A percentile compares a stretch with the other conserved stretches of the same genome.
These are phyloP conservation scores for Allantophomopsis cytisporea DNA, from an alignment of 2,329 filamentous ascomycete genomes.

Conservation along the genomic window DNA sequence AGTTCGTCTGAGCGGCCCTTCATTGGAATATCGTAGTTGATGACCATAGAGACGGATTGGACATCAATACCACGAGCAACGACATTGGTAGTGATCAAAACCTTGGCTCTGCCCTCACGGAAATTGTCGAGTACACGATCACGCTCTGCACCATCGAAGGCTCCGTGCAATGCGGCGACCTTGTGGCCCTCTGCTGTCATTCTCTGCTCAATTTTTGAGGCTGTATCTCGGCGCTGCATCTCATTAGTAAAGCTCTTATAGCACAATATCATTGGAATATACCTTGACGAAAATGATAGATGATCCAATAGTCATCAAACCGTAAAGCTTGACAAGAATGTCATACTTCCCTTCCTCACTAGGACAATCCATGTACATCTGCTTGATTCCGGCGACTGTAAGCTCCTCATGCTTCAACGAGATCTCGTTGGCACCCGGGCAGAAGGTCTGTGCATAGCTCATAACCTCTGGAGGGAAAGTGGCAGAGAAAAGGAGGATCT, in stretches of 20 bases:
- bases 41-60: conserved; percentile 87
- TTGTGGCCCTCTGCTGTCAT: conserved; percentile 87
- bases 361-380: conserved; percentile 92
- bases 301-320: conserved; percentile 88
- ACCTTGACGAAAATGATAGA: conserved; percentile 97
- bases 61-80: conserved; percentile 93
- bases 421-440: conserved; percentile 74
- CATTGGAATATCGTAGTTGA: conserved; percentile 87
- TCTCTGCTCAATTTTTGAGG: conserved; percentile 68
- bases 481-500: conserved; percentile 90
- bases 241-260: no score
- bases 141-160: conserved; percentile 70
- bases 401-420: conserved; percentile 82
- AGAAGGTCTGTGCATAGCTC: conserved; percentile 71
- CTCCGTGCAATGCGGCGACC: conserved; percentile 80
- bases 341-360: conserved; percentile 74
- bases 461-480: conserved; percentile 84
- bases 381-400: conserved; percentile 92
- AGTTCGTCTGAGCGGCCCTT: conserved; percentile 64
- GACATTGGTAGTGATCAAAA: conserved; percentile 95
- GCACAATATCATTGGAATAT: conserved; percentile 11
- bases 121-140: conserved; percentile 80
- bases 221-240: conserved; percentile 67
- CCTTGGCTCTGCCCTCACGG: conserved; percentile 76
- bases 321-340: conserved; percentile 83